A percentile compares a stretch with the other conserved stretches of the same genome.
Conservation (phyloP, 2,329 filamentous ascomycete genomes). For the Chrysoporthe austroafricana region DNA sequence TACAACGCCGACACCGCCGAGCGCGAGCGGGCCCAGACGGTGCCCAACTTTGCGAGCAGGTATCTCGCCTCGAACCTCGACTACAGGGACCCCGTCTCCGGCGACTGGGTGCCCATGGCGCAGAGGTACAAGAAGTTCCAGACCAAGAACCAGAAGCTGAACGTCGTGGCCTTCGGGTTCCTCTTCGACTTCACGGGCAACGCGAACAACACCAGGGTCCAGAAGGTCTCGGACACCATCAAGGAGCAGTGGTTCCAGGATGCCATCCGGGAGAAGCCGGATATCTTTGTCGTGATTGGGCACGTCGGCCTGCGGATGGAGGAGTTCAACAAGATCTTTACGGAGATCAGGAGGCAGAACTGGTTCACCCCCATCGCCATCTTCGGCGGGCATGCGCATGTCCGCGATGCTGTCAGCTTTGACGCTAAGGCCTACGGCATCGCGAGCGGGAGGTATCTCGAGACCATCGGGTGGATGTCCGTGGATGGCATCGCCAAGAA, state of each 20-base stretch:
- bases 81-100: conserved; percentile 74
- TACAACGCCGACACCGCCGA: conserved; percentile 81
- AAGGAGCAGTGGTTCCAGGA: conserved; percentile 87
- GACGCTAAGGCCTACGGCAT: conserved; percentile 79
- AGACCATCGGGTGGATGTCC: conserved; percentile 93
- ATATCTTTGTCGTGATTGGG: conserved; percentile 84
- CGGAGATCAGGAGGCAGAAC: conserved; percentile 74
- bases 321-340: conserved; percentile 79
- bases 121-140: conserved; percentile 86
- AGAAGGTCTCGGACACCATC: conserved; percentile 77
- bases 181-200: conserved; percentile 92
- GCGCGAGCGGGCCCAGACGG: conserved; percentile 77
- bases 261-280: conserved; percentile 81
- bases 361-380: conserved; percentile 87
- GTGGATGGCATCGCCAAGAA: conserved; percentile 64
- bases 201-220: conserved; percentile 86
- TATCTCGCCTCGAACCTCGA: conserved; percentile 95
- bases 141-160: conserved; percentile 85
- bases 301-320: conserved; percentile 82
- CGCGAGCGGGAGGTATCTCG: conserved; percentile 89
- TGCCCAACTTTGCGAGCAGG: conserved; percentile 77
- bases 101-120: conserved; percentile 74
- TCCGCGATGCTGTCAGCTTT: conserved; percentile 81
- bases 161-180: conserved; percentile 89
- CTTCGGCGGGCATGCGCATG: conserved; percentile 89